Evolutionary conservation across 169 alveolate species (phyloP).

Genomic region (Plasmodium vinckei): DNA sequence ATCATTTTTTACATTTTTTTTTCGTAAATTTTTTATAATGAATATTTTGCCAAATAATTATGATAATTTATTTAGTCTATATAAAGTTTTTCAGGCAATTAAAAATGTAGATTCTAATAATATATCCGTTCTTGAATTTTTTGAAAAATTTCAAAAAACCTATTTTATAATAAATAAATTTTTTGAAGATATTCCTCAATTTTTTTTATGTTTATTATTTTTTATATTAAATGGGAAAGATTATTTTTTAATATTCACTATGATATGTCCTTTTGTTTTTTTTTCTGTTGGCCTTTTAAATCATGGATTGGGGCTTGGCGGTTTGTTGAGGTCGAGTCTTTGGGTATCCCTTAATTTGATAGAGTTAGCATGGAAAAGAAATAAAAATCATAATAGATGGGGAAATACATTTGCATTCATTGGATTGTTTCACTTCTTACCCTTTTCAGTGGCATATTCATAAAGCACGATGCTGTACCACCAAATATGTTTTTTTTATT

Average conservation of each 20-base stretch:
- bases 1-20: conserved; percentile 29
- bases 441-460: conserved; percentile 22
- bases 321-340: neutral
- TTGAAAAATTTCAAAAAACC: conserved; percentile 24
- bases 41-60: conserved; percentile 27
- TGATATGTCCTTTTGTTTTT: conserved; percentile 12
- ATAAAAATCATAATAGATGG: too few relatives aligned
- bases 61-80: conserved; percentile 29
- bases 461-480: conserved; percentile 54
- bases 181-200: conserved; percentile 61
- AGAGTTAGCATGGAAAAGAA: conserved; percentile 10
- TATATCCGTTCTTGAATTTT: conserved; percentile 10
- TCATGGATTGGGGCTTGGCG: conserved; percentile 10
- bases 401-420: too few relatives aligned
- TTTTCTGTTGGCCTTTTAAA: neutral
- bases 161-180: conserved; percentile 43
- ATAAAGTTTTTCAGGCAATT: conserved; percentile 29
- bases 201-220: conserved; percentile 15
- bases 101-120: neutral
- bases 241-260: conserved; percentile 2
- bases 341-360: conserved; percentile 5
- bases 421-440: neutral
- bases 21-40: conserved; percentile 28
- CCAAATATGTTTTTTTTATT: conserved; percentile 31
- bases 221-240: conserved; percentile 33